These are phyloP conservation scores for Coccomyxa sp. DNA, from an alignment of 139 green algal species.

Conservation along the genomic window DNA sequence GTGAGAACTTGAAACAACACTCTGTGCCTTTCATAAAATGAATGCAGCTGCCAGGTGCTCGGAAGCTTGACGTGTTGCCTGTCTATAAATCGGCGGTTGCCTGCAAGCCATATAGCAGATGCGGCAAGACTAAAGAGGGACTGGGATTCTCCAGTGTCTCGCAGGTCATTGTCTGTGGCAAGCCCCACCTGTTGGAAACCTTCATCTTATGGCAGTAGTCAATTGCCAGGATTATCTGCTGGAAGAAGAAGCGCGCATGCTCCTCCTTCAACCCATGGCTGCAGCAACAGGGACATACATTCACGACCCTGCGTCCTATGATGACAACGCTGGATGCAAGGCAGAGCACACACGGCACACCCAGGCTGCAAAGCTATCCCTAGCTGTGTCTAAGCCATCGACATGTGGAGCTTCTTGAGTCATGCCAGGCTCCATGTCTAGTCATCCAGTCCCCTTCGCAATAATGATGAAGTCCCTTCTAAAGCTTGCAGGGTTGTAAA, in stretches of 20 bases:
- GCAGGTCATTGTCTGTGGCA: too few species aligned
- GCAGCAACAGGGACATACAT: background rate
- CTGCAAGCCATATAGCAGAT: too few species aligned
- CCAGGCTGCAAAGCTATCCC: background rate
- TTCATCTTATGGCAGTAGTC: slow-evolving; percentile 59
- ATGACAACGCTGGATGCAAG: background rate
- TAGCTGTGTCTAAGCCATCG: background rate
- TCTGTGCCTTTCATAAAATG: too few species aligned
- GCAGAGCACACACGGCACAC: too few species aligned
- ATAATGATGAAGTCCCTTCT: background rate
- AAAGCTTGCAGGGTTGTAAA: background rate
- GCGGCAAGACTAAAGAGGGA: too few species aligned
- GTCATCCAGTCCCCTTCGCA: background rate
- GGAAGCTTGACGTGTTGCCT: too few species aligned
- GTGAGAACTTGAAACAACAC: too few species aligned
- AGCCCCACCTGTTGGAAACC: slow-evolving; percentile 63
- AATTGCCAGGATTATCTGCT: slow-evolving; percentile 57
- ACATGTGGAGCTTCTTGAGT: background rate
- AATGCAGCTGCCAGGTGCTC: too few species aligned
- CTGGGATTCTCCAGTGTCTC: too few species aligned
- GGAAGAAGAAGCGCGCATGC: slow-evolving; percentile 60
- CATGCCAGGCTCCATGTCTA: background rate
- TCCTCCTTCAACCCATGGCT: background rate
- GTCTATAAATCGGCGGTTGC: too few species aligned
- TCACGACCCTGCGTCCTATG: background rate